Percentiles rank a stretch among this genome's conserved stretches.
These are phyloP conservation scores for Daldinia vernicosa DNA, from an alignment of 495 filamentous ascomycete species.

Conservation along the genomic window DNA sequence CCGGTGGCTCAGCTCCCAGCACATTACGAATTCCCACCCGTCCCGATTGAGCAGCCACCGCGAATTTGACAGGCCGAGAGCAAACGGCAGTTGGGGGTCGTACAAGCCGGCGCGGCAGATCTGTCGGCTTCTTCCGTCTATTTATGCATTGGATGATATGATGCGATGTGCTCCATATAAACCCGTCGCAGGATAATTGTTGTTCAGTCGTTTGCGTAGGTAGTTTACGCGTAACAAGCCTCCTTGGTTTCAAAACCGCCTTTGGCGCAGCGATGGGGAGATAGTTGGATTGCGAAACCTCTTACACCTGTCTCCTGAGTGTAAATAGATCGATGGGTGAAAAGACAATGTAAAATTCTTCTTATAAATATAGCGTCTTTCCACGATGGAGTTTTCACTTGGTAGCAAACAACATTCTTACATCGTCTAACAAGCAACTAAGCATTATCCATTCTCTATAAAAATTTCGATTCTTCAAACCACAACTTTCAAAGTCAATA, in stretches of 20 bases:
- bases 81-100: background rate
- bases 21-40: too few relatives aligned
- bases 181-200: background rate
- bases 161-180: background rate
- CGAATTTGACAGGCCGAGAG: too few relatives aligned
- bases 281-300: background rate
- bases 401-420: background rate
- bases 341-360: background rate
- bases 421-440: background rate
- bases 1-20: too few relatives aligned
- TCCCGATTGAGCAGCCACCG: too few relatives aligned
- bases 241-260: conserved; percentile 3
- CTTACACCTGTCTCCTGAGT: background rate
- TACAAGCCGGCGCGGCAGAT: background rate
- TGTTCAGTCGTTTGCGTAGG: background rate
- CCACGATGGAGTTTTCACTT: background rate
- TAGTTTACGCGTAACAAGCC: background rate
- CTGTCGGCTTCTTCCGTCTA: background rate
- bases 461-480: background rate
- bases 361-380: background rate
- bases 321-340: background rate
- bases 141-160: background rate
- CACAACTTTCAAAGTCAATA: background rate
- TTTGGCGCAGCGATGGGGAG: background rate
- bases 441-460: background rate